phyloP scores from a whole-genome alignment of 495 filamentous ascomycete species.

The Physcia stellaris region DNA sequence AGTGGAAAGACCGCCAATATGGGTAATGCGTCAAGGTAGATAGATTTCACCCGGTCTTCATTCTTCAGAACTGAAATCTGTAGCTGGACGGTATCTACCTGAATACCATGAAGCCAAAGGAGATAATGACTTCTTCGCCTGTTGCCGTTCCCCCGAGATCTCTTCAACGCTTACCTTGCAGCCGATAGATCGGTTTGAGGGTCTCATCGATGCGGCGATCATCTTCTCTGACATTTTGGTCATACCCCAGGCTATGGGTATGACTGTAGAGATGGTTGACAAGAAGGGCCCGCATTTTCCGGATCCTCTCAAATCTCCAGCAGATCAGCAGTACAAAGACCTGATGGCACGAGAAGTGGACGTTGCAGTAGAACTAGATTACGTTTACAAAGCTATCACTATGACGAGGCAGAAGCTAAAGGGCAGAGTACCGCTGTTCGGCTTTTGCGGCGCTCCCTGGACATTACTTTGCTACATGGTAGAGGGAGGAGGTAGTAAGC shows the following conservation, averaged over 20 bases:
- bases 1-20: constrained; percentile 85
- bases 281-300: constrained; percentile 94
- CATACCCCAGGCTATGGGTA: constrained; percentile 93
- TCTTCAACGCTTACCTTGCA: constrained; percentile 85
- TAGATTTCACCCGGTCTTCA: too few species aligned
- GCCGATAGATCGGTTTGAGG: constrained; percentile 79
- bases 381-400: constrained; percentile 91
- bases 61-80: too few species aligned
- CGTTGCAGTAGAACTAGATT: constrained; percentile 69
- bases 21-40: constrained; percentile 98
- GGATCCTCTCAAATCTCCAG: constrained; percentile 59
- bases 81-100: constrained; percentile 91
- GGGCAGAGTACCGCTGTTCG: constrained; percentile 81
- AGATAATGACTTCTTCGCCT: constrained; percentile 83
- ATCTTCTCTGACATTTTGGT: constrained; percentile 99
- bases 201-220: constrained; percentile 89
- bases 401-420: constrained; percentile 76
- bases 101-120: constrained; percentile 95
- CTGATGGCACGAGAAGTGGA: constrained; percentile 68
- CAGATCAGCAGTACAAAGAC: constrained; percentile 66
- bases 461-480: constrained; percentile 98
- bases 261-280: constrained; percentile 93
- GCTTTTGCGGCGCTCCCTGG: constrained; percentile 97
- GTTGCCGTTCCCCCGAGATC: constrained; percentile 85
- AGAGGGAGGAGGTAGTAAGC: constrained; percentile 86